Evolutionary conservation across 306 rosid species (phyloP).

Genomic region (Sindora glabra): DNA sequence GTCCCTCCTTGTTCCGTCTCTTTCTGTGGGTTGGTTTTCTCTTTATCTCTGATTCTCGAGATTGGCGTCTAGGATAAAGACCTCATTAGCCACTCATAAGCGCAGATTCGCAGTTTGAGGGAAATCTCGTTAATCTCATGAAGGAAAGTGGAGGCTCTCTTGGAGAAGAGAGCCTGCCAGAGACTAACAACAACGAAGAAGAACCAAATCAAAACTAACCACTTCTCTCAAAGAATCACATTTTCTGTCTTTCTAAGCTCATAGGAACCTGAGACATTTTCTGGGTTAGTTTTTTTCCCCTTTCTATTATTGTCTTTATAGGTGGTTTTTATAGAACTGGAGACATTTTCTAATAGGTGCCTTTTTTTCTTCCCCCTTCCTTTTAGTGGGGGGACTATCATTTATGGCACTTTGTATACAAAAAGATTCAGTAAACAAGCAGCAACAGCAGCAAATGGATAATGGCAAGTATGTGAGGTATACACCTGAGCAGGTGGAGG

Average conservation of each 20-base stretch:
- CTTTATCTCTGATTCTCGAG: slow-evolving; percentile 35
- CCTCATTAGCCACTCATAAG: slow-evolving; percentile 15
- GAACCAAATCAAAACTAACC: slow-evolving; percentile 13
- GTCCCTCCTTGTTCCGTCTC: slow-evolving; percentile 14
- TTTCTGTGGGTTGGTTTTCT: slow-evolving; percentile 23
- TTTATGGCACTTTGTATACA: slow-evolving; percentile 71
- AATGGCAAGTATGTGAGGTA: slow-evolving; percentile 84
- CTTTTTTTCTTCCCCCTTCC: neutral
- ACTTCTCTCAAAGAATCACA: neutral
- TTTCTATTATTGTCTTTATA: too few relatives aligned
- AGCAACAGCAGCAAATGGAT: too few relatives aligned
- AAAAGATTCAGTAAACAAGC: slow-evolving; percentile 43
- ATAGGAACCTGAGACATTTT: neutral
- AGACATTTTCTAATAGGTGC: too few relatives aligned
- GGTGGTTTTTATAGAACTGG: too few relatives aligned
- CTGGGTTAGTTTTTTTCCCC: neutral
- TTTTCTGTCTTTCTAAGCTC: neutral
- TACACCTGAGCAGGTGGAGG: slow-evolving; percentile 94
- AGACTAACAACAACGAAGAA: slow-evolving; percentile 25
- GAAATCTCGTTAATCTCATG: slow-evolving; percentile 36
- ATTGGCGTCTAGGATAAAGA: slow-evolving; percentile 42
- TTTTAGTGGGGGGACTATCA: too few relatives aligned
- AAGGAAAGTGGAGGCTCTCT: slow-evolving; percentile 96
- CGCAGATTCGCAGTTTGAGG: neutral
- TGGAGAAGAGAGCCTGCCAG: slow-evolving; percentile 85